These are phyloP conservation scores for Kwoniella europaea DNA, from an alignment of 768 basidiomycete species.

Conservation along the genomic window DNA sequence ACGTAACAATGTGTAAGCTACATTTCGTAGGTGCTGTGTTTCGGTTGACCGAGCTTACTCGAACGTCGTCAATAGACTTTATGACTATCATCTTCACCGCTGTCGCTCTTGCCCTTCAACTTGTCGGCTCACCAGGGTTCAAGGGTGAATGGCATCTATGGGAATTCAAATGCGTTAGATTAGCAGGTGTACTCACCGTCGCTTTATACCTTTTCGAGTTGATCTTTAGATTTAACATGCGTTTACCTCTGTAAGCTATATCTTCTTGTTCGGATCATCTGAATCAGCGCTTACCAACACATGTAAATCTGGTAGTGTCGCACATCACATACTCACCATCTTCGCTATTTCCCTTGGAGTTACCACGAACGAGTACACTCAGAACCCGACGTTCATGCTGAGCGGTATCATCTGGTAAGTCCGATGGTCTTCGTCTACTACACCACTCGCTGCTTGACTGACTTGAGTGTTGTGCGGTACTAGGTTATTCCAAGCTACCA, in stretches of 20 bases:
- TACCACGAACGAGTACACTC: conserved; percentile 40
- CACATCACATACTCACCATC: conserved; percentile 45
- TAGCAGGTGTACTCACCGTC: conserved; percentile 30
- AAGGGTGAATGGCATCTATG: conserved; percentile 25
- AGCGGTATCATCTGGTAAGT: conserved; percentile 41
- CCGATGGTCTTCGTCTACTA: background rate
- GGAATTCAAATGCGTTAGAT: conserved; percentile 29
- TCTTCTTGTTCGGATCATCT: background rate
- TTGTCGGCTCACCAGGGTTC: conserved; percentile 34
- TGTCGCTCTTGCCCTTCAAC: conserved; percentile 37
- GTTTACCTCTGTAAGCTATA: conserved; percentile 39
- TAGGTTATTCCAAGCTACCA: conserved; percentile 49
- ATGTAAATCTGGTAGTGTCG: conserved; percentile 22
- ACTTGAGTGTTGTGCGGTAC: background rate
- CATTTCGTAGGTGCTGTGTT: background rate
- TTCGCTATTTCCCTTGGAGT: conserved; percentile 41
- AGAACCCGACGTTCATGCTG: conserved; percentile 28
- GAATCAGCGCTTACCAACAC: background rate
- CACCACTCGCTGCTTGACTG: background rate
- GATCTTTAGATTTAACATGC: conserved; percentile 41
- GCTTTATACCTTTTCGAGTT: conserved; percentile 43
- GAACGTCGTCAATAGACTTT: conserved; percentile 25
- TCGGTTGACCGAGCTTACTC: background rate
- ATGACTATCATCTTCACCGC: conserved; percentile 42
- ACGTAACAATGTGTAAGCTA: conserved; percentile 42